Evolutionary conservation across 257 asterid species (phyloP), one percentile per base, ranked within the genome.

Genomic region (Fraxinus cuspidata): DNA sequence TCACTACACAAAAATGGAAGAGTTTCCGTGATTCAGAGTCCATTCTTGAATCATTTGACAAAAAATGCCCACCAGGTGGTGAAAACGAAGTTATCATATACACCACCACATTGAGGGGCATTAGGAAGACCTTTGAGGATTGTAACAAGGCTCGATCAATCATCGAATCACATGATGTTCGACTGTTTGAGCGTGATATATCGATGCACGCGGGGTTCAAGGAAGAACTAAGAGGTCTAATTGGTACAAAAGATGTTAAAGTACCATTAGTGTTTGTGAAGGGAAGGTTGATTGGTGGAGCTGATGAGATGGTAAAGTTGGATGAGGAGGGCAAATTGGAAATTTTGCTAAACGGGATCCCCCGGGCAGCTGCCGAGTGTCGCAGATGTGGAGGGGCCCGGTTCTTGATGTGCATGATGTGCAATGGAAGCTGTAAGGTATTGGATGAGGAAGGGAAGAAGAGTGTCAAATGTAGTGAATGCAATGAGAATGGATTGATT

Each of bases 291-390:
- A 87, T 93, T 18, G 97, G 97, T n/a, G 99, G 97, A 34, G 94
- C 93, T 0, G 94, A 88, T 35, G 98, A 96, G 84, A 65, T 96
- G 80, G 80, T 83, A 81, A 90, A 83, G 85, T 47, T 93, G 83
- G 99, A 96, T n/a, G 98, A 96, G 89, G 98, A 88, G 86, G 98
- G 97, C 0, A 96, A 80, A 75, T 74, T 96, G 82, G 97, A 82
- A 5, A 78, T 75, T 49, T 44, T 96, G 83, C 76, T 92, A 0
- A 25, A 65, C 0, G 97, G 98, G 83, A 92, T 92, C 7, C 92
- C 97, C 5, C 78, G 7, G 85, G 94, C 92, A 0, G 78, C 18
- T 0, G 77, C 81, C 1, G 78, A 86, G 3, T 93, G 98, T 81
- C 60, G 49, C 0, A 85, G 93, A 15, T 93, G 99, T 31, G 97